Conservation (phyloP, 2,329 filamentous ascomycete genomes). For the Penicillium sp. region DNA sequence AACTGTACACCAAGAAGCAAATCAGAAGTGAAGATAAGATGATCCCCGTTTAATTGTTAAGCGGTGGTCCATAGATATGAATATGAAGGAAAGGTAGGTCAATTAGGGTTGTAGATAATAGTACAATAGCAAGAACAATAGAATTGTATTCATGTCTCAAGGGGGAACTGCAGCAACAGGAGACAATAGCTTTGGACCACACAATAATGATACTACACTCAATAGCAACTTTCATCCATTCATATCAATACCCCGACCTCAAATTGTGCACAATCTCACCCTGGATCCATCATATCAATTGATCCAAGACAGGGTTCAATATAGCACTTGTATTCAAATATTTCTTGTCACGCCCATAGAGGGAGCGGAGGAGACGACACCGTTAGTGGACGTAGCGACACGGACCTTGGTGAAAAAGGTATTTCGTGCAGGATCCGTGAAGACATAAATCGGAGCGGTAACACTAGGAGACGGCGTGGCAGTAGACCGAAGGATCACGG, state of each 20-base stretch:
- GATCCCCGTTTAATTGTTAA: background rate
- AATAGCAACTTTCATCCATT: background rate
- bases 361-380: background rate
- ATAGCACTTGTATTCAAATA: background rate
- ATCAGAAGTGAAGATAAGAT: background rate
- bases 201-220: background rate
- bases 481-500: background rate
- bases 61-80: background rate
- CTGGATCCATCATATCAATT: background rate
- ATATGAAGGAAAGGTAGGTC: too few relatives aligned
- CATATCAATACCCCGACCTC: background rate
- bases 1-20: background rate
- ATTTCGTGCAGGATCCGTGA: background rate
- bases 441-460: too few relatives aligned
- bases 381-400: background rate
- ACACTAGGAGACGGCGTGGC: background rate
- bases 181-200: background rate
- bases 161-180: background rate
- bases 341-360: too few relatives aligned
- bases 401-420: background rate
- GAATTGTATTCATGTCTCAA: background rate
- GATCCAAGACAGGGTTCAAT: background rate
- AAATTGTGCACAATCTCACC: background rate
- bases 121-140: background rate
- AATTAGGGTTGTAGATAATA: background rate